phyloP scores from a whole-genome alignment of 306 rosid species.

The Fragaria iinumae region DNA sequence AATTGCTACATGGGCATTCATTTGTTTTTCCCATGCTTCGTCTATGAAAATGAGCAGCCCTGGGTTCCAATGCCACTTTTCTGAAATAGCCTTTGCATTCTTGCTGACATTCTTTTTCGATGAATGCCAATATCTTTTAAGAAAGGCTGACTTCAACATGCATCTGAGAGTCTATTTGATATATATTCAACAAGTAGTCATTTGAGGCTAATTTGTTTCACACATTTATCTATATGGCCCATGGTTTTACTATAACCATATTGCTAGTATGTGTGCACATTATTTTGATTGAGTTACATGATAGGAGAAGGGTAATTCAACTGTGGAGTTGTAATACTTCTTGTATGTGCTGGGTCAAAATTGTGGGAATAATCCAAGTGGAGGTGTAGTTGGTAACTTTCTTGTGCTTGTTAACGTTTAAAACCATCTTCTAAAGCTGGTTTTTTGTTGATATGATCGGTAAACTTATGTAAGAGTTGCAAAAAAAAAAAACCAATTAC shows the following conservation, averaged over 20 bases:
- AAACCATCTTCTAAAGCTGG: not conserved
- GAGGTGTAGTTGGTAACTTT: not conserved
- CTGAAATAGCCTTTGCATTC: not conserved
- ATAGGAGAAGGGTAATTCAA: not conserved
- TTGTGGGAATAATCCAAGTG: not conserved
- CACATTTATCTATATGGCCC: not conserved
- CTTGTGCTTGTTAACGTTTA: not conserved
- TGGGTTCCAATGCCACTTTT: not conserved
- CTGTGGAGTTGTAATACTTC: not conserved
- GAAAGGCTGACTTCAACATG: not conserved
- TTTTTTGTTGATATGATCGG: not conserved
- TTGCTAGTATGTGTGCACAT: not conserved
- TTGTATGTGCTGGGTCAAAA: not conserved
- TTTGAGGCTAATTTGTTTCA: not conserved
- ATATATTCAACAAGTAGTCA: not conserved
- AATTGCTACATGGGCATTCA: not conserved
- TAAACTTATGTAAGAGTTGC: not conserved
- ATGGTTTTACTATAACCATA: not conserved
- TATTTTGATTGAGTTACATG: not conserved
- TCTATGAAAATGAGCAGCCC: not conserved
- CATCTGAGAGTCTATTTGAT: not conserved
- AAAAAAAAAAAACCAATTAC: too few relatives aligned
- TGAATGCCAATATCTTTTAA: not conserved
- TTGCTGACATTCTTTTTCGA: not conserved
- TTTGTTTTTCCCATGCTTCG: not conserved